Evolutionary conservation across 495 filamentous ascomycete species (phyloP).

Genomic region (Trichoderma erinaceum): DNA sequence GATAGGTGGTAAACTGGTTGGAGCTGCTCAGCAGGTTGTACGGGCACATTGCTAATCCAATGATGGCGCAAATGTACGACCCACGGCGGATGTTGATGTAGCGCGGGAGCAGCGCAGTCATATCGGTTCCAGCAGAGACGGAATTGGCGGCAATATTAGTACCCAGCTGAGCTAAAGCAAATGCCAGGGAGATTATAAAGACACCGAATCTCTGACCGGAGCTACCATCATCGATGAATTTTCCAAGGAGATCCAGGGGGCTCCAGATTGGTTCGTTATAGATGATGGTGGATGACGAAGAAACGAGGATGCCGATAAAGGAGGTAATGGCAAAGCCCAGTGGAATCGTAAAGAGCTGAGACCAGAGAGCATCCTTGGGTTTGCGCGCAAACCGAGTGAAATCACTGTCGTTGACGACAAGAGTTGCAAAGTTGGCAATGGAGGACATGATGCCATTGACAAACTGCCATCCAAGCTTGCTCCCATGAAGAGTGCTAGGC

Average conservation of each 20-base stretch:
- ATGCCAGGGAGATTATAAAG: conserved; percentile 78
- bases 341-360: conserved; percentile 82
- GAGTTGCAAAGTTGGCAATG: conserved; percentile 88
- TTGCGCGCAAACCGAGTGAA: conserved; percentile 81
- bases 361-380: conserved; percentile 80
- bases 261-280: conserved; percentile 75
- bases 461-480: conserved; percentile 70
- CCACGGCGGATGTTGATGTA: conserved; percentile 86
- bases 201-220: conserved; percentile 77
- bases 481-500: conserved; percentile 56
- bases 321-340: conserved; percentile 81
- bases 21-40: conserved; percentile 71
- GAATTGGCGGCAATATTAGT: conserved; percentile 94
- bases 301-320: conserved; percentile 91
- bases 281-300: conserved; percentile 75
- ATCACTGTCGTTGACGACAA: conserved; percentile 83
- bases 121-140: conserved; percentile 81
- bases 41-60: conserved; percentile 85
- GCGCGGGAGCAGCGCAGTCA: conserved; percentile 83
- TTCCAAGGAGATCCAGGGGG: conserved; percentile 67
- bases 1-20: conserved; percentile 94
- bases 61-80: conserved; percentile 77
- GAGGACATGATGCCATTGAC: conserved; percentile 80
- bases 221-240: conserved; percentile 68
- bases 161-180: conserved; percentile 80